Percentiles rank a stretch among this genome's conserved stretches.
phyloP scores from a whole-genome alignment of 2,329 filamentous ascomycete genomes.

The Colletotrichum navitas region DNA sequence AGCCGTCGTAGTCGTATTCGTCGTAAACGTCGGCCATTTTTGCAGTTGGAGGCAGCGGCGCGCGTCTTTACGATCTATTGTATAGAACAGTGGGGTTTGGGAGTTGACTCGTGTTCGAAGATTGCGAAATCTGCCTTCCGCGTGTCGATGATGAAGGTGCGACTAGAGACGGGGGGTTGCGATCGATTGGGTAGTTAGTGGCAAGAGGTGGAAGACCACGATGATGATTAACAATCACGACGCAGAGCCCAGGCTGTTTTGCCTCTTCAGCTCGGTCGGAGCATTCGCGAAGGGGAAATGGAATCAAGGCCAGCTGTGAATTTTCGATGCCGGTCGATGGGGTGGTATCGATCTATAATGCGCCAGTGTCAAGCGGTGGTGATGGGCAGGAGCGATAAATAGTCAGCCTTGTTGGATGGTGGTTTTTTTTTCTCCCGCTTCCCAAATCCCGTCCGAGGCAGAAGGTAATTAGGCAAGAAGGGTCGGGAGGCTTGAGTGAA shows the following conservation, averaged over 20 bases:
- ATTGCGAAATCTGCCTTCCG: neutral
- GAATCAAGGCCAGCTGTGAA: slow-evolving; percentile 6
- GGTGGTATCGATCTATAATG: neutral
- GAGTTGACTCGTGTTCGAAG: neutral
- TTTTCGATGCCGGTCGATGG: neutral
- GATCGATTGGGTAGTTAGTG: slow-evolving; percentile 23
- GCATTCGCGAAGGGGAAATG: slow-evolving; percentile 23
- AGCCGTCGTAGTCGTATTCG: slow-evolving; percentile 76
- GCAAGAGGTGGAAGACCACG: slow-evolving; percentile 27
- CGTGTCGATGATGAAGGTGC: neutral
- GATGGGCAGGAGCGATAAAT: neutral
- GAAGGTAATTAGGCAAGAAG: slow-evolving; percentile 2
- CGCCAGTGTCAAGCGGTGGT: neutral
- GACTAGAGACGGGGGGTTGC: slow-evolving; percentile 15
- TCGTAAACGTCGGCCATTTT: slow-evolving; percentile 70
- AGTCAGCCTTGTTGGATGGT: slow-evolving; percentile 14
- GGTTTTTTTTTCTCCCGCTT: slow-evolving; percentile 16
- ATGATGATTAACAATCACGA: slow-evolving; percentile 38
- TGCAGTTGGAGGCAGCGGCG: slow-evolving; percentile 18
- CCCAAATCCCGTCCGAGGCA: slow-evolving; percentile 9
- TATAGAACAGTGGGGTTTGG: neutral
- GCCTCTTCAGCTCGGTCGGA: slow-evolving; percentile 31
- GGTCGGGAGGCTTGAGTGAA: slow-evolving; percentile 18
- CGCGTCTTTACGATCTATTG: slow-evolving; percentile 1
- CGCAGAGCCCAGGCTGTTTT: slow-evolving; percentile 37